A percentile compares a stretch with the other conserved stretches of the same genome.
Evolutionary conservation across 2,329 filamentous ascomycete species (phyloP).

Genomic region (Fusarium poae): DNA sequence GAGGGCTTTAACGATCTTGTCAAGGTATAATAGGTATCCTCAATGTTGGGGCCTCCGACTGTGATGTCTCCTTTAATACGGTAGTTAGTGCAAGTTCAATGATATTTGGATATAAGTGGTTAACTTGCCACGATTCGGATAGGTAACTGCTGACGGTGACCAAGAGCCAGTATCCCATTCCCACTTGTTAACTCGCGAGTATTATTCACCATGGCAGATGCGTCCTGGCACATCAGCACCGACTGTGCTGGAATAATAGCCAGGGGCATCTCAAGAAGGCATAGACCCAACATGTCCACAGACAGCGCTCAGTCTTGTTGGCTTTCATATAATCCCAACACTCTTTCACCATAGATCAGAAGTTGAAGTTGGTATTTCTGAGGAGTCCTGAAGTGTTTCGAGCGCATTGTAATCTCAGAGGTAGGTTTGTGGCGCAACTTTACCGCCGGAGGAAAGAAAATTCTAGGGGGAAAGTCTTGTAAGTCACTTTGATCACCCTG

Average conservation of each 20-base stretch:
- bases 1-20: too few species aligned
- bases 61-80: too few species aligned
- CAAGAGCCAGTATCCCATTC: neutral
- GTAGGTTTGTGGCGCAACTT: neutral
- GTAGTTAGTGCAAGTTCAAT: too few species aligned
- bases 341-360: neutral
- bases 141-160: too few species aligned
- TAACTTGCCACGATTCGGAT: too few species aligned
- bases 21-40: too few species aligned
- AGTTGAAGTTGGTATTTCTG: neutral
- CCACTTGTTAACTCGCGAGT: neutral
- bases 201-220: neutral
- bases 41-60: too few species aligned
- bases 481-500: neutral
- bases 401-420: neutral
- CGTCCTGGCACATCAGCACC: neutral
- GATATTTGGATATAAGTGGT: too few species aligned
- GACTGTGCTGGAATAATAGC: neutral
- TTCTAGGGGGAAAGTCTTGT: neutral
- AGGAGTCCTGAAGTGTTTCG: neutral
- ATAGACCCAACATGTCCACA: neutral
- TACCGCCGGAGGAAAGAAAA: neutral
- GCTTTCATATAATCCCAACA: neutral
- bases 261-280: neutral
- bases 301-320: neutral